phyloP scores from a whole-genome alignment of 1,284 basidiomycete species.

The Fomes fomentarius region DNA sequence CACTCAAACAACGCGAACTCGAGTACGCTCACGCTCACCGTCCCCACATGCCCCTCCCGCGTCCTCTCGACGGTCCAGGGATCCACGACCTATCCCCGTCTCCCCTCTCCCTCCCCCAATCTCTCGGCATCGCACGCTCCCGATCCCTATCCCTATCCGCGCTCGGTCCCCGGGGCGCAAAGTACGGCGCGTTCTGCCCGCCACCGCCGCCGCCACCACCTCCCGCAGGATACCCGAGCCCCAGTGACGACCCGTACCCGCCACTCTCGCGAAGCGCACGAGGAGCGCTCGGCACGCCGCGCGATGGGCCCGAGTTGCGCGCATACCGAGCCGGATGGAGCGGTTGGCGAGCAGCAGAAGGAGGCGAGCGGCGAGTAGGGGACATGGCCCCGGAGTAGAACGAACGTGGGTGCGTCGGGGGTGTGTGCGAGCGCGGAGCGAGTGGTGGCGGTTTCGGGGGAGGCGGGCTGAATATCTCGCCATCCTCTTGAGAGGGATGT shows the following conservation, averaged over 20 bases:
- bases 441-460: conserved; percentile 37
- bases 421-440: conserved; percentile 41
- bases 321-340: conserved; percentile 4
- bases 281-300: conserved; percentile 53
- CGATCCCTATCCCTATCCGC: conserved; percentile 44
- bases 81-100: conserved; percentile 21
- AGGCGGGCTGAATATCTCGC: conserved; percentile 50
- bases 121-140: conserved; percentile 14
- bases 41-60: conserved; percentile 17
- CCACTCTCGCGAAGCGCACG: conserved; percentile 48
- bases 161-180: conserved; percentile 45
- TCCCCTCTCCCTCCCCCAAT: conserved; percentile 22
- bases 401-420: conserved; percentile 51
- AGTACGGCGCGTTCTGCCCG: conserved; percentile 18
- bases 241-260: conserved; percentile 22
- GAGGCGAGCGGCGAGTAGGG: conserved; percentile 25
- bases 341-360: conserved; percentile 25
- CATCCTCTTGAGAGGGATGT: conserved; percentile 51
- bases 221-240: conserved; percentile 8
- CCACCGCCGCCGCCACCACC: conserved; percentile 14
- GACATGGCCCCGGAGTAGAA: conserved; percentile 31
- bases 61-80: conserved; percentile 20
- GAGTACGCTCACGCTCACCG: conserved; percentile 9
- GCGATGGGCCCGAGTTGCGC: conserved; percentile 29
- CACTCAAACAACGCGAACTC: no score